phyloP scores from a whole-genome alignment of 2,329 filamentous ascomycete species.

The Apiospora malaysiana region DNA sequence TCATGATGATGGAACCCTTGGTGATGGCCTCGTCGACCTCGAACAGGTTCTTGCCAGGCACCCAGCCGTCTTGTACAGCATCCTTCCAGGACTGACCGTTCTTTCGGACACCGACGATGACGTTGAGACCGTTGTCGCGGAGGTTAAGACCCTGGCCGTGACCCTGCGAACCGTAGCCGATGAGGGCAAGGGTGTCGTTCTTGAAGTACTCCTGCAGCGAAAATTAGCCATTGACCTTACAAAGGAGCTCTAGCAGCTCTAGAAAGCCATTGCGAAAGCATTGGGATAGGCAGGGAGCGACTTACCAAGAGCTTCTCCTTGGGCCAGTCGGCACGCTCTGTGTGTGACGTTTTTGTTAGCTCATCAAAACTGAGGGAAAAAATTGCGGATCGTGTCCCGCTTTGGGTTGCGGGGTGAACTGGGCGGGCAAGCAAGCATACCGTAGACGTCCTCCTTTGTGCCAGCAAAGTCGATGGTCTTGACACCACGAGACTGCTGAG shows the following conservation, averaged over 20 bases:
- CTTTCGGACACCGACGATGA: slow-evolving; percentile 98
- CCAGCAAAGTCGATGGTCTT: slow-evolving; percentile 99
- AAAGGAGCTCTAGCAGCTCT: neutral
- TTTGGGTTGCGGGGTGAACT: slow-evolving; percentile 36
- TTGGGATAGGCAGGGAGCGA: slow-evolving; percentile 37
- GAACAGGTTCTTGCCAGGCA: slow-evolving; percentile 98
- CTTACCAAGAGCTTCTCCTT: slow-evolving; percentile 95
- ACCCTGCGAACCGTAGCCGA: slow-evolving; percentile 97
- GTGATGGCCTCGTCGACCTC: slow-evolving; percentile 96
- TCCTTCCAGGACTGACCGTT: slow-evolving; percentile 98
- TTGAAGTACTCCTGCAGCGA: slow-evolving; percentile 91
- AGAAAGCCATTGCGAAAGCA: neutral
- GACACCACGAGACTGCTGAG: slow-evolving; percentile 79
- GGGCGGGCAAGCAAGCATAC: slow-evolving; percentile 49
- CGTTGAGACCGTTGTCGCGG: slow-evolving; percentile 98
- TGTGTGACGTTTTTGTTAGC: slow-evolving; percentile 37
- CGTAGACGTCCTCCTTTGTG: slow-evolving; percentile 91
- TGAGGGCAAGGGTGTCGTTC: slow-evolving; percentile 98
- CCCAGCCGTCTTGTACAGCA: slow-evolving; percentile 95
- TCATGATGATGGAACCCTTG: slow-evolving; percentile 97
- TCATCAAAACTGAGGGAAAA: slow-evolving; percentile 16
- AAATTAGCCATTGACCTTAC: slow-evolving; percentile 30
- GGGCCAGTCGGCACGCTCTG: slow-evolving; percentile 98
- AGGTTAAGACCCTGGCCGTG: slow-evolving; percentile 99
- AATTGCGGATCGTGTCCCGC: neutral